Conservation (phyloP, 2,329 filamentous ascomycete genomes). For the Neofusicoccum parvum region DNA sequence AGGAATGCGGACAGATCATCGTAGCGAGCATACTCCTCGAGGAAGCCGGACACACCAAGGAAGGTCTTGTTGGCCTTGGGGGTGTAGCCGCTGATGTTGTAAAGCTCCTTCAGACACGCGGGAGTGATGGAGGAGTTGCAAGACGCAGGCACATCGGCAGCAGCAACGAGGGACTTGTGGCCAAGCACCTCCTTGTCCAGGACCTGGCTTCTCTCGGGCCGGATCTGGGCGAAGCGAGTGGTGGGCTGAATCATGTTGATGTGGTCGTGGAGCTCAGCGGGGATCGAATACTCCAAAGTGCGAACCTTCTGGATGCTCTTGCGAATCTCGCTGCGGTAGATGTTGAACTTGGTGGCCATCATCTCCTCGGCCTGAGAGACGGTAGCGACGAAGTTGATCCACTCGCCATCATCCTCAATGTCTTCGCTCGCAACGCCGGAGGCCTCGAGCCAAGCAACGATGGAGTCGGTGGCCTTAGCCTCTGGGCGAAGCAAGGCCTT, state of each 20-base stretch:
- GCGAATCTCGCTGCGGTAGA: conserved; percentile 54
- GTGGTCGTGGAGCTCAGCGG: conserved; percentile 54
- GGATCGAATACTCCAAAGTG: conserved; percentile 64
- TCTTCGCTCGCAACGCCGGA: conserved; percentile 50
- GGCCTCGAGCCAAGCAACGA: conserved; percentile 59
- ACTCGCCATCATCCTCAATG: conserved; percentile 58
- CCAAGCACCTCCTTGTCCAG: conserved; percentile 26
- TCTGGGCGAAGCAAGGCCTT: conserved; percentile 57
- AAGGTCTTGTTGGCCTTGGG: conserved; percentile 36
- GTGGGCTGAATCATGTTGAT: conserved; percentile 68
- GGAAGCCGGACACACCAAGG: conserved; percentile 50
- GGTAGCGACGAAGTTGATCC: conserved; percentile 61
- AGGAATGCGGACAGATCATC: conserved; percentile 48
- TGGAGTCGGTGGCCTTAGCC: conserved; percentile 49
- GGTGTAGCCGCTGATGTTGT: conserved; percentile 47
- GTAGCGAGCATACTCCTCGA: conserved; percentile 53
- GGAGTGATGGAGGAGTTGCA: conserved; percentile 51
- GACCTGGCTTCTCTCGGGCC: conserved; percentile 44
- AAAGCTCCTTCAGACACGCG: conserved; percentile 50
- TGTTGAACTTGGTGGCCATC: conserved; percentile 60
- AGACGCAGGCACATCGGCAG: neutral
- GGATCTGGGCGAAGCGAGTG: conserved; percentile 60
- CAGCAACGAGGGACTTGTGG: conserved; percentile 24
- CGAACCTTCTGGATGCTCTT: conserved; percentile 53
- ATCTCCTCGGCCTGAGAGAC: conserved; percentile 57